These are phyloP conservation scores for Candida oleophila DNA, from an alignment of 805 yeast genomes.

Conservation along the genomic window DNA sequence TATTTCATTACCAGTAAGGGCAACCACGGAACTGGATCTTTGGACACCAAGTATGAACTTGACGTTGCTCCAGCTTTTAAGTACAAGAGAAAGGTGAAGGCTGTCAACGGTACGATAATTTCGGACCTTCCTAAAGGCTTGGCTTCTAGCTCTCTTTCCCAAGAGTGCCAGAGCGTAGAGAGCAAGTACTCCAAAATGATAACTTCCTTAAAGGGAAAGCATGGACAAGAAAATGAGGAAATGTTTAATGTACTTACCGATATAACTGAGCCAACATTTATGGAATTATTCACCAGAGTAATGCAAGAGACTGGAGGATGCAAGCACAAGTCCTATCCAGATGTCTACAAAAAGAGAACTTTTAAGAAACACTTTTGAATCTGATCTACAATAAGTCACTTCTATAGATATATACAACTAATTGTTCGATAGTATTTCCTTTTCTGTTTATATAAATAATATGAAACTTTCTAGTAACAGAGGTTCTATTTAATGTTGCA, in stretches of 20 bases:
- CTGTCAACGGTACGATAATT: conserved; percentile 24
- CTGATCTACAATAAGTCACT: too few relatives aligned
- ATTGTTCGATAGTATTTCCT: too few relatives aligned
- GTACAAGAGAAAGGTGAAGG: conserved; percentile 25
- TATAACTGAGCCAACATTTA: not conserved
- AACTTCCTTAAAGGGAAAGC: not conserved
- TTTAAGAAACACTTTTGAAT: not conserved
- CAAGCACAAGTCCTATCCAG: not conserved
- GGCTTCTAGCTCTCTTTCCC: not conserved
- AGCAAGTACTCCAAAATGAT: not conserved
- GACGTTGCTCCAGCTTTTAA: conserved; percentile 16
- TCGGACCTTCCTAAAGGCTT: conserved; percentile 3
- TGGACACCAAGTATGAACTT: conserved; percentile 30
- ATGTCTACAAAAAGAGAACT: not conserved
- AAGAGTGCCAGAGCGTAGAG: not conserved
- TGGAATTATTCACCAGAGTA: not conserved
- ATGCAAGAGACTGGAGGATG: not conserved
- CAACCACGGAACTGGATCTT: conserved; percentile 28
- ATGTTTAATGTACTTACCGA: not conserved
- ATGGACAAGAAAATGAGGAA: not conserved
- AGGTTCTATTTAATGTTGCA: too few relatives aligned
- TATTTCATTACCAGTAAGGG: conserved; percentile 24
- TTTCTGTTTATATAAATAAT: too few relatives aligned
- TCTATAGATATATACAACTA: not conserved
- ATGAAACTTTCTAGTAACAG: too few relatives aligned